Percentiles rank a stretch among this genome's conserved stretches.
phyloP scores from a whole-genome alignment of 2,329 filamentous ascomycete species.

The Venturia effusa region DNA sequence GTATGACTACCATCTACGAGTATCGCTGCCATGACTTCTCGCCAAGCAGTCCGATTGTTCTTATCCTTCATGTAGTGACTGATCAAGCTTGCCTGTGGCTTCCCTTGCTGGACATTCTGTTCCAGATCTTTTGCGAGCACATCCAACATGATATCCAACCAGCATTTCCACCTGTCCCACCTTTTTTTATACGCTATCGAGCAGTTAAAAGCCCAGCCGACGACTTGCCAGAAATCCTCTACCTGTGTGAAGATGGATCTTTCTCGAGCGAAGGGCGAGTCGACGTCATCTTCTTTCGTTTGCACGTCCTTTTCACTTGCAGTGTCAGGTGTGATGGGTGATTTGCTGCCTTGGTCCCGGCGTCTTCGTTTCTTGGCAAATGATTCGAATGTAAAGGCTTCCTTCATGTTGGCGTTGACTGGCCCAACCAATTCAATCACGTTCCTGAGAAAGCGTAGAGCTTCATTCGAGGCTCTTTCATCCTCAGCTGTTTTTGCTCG shows the following conservation, averaged over 20 bases:
- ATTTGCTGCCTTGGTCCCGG: conserved; percentile 13
- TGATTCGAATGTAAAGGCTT: conserved; percentile 57
- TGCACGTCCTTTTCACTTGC: conserved; percentile 23
- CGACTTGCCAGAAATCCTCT: conserved; percentile 77
- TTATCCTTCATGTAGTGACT: conserved; percentile 44
- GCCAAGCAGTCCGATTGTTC: conserved; percentile 29
- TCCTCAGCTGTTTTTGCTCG: conserved; percentile 52
- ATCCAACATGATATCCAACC: conserved; percentile 71
- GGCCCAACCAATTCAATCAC: conserved; percentile 57
- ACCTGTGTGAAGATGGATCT: conserved; percentile 64
- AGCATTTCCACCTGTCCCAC: conserved; percentile 73
- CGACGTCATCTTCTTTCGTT: conserved; percentile 38
- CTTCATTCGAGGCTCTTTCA: conserved; percentile 51
- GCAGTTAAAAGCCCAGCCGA: conserved; percentile 92
- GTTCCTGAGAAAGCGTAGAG: conserved; percentile 60
- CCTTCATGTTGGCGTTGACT: conserved; percentile 55
- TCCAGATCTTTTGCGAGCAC: conserved; percentile 61
- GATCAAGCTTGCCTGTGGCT: conserved; percentile 44
- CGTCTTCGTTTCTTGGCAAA: conserved; percentile 15
- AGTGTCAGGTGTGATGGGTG: conserved; percentile 16
- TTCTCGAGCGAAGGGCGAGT: conserved; percentile 49
- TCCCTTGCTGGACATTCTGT: conserved; percentile 13
- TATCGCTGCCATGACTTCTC: conserved; percentile 53
- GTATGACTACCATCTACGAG: conserved; percentile 53
- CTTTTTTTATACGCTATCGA: conserved; percentile 59